These are phyloP conservation scores for Boletus edulis DNA, from an alignment of 768 basidiomycete genomes.

Conservation along the genomic window DNA sequence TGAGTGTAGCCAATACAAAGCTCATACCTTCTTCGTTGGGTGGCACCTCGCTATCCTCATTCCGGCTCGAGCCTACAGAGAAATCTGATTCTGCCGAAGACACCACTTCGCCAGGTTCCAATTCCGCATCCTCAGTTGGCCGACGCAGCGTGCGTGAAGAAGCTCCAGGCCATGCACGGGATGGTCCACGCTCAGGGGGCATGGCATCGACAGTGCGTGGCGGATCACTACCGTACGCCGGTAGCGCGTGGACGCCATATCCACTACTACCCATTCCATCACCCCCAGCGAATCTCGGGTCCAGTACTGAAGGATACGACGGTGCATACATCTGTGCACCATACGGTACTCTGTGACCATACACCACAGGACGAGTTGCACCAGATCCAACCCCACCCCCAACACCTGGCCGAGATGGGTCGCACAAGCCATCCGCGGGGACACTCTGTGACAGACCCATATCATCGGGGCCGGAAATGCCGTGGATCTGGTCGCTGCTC, in stretches of 20 bases:
- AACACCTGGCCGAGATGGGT: conserved; percentile 17
- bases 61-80: conserved; percentile 22
- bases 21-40: conserved; percentile 11
- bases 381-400: conserved; percentile 19
- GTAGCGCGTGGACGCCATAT: neutral
- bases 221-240: neutral
- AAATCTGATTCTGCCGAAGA: conserved; percentile 24
- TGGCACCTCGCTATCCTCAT: conserved; percentile 12
- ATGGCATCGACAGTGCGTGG: neutral
- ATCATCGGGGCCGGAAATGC: conserved; percentile 15
- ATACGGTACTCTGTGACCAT: neutral
- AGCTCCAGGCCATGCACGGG: neutral
- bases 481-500: conserved; percentile 16
- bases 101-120: conserved; percentile 28
- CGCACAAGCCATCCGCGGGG: conserved; percentile 9
- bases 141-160: neutral
- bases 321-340: neutral
- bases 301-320: conserved; percentile 12
- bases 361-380: conserved; percentile 6
- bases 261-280: neutral
- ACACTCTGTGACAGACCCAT: conserved; percentile 18
- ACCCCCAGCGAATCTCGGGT: conserved; percentile 9
- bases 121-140: conserved; percentile 3
- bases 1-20: neutral
- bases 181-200: neutral